Evolutionary conservation across 805 yeast genomes (phyloP).

Genomic region (Teunomyces barrocoloradensis): DNA sequence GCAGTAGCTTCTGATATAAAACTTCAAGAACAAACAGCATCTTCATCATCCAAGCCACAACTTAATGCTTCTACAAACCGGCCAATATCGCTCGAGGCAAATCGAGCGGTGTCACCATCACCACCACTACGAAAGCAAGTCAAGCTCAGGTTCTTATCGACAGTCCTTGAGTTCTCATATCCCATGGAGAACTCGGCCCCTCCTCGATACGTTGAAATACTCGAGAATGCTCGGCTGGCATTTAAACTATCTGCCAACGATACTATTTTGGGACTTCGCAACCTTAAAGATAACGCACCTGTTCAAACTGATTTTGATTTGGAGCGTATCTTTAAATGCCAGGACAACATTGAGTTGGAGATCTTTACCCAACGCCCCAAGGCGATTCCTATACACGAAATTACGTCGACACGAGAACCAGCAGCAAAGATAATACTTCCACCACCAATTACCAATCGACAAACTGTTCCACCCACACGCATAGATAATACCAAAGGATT

Average conservation of each 20-base stretch:
- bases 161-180: conserved; percentile 62
- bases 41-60: background rate
- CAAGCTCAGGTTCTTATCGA: conserved; percentile 49
- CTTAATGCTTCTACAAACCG: background rate
- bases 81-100: conserved; percentile 1
- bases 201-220: conserved; percentile 75
- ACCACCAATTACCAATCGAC: conserved; percentile 25
- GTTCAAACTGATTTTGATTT: conserved; percentile 35
- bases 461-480: conserved; percentile 3
- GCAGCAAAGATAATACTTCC: conserved; percentile 32
- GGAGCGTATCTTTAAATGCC: conserved; percentile 35
- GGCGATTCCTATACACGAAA: conserved; percentile 36
- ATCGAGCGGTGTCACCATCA: background rate
- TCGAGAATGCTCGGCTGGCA: conserved; percentile 72
- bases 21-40: conserved; percentile 8
- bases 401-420: conserved; percentile 25
- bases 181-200: conserved; percentile 67
- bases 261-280: conserved; percentile 25
- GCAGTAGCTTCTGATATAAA: conserved; percentile 32
- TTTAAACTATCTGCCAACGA: conserved; percentile 40
- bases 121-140: conserved; percentile 24
- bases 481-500: conserved; percentile 6
- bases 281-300: conserved; percentile 21
- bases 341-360: conserved; percentile 35
- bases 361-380: conserved; percentile 32